Percentiles rank a stretch among this genome's conserved stretches.
Conservation (phyloP, 257 asterid genomes). For the Fraxinus americana region DNA sequence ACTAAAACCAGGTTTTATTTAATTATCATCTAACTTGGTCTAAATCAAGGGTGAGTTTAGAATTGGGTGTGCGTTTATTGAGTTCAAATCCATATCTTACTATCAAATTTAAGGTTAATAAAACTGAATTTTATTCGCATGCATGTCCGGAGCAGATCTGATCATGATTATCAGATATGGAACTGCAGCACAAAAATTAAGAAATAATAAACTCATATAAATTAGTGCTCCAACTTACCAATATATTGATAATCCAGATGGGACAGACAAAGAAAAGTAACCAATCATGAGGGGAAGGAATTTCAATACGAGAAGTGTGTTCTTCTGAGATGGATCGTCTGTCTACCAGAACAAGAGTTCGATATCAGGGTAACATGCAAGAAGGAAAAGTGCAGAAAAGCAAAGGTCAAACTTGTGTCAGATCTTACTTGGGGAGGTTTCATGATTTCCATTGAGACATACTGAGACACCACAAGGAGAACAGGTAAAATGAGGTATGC, state of each 20-base stretch:
- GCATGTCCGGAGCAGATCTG: slow-evolving; percentile 17
- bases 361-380: slow-evolving; percentile 40
- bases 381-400: slow-evolving; percentile 13
- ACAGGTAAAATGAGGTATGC: slow-evolving; percentile 96
- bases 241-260: slow-evolving; percentile 96
- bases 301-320: slow-evolving; percentile 86
- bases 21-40: not conserved
- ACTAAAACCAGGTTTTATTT: not conserved
- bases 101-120: not conserved
- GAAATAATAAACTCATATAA: slow-evolving; percentile 7
- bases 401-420: slow-evolving; percentile 20
- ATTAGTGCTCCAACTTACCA: slow-evolving; percentile 54
- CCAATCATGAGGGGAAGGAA: slow-evolving; percentile 99
- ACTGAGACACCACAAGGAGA: slow-evolving; percentile 87
- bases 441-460: slow-evolving; percentile 95
- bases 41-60: not conserved
- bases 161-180: not conserved
- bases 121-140: not conserved
- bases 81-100: not conserved
- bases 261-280: slow-evolving; percentile 97
- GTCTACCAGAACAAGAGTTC: slow-evolving; percentile 58
- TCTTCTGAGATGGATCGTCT: slow-evolving; percentile 97
- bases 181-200: slow-evolving; percentile 13
- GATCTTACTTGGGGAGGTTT: slow-evolving; percentile 95
- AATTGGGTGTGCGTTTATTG: not conserved